phyloP scores from a whole-genome alignment of 768 basidiomycete species.

The Lentinula sp. region DNA sequence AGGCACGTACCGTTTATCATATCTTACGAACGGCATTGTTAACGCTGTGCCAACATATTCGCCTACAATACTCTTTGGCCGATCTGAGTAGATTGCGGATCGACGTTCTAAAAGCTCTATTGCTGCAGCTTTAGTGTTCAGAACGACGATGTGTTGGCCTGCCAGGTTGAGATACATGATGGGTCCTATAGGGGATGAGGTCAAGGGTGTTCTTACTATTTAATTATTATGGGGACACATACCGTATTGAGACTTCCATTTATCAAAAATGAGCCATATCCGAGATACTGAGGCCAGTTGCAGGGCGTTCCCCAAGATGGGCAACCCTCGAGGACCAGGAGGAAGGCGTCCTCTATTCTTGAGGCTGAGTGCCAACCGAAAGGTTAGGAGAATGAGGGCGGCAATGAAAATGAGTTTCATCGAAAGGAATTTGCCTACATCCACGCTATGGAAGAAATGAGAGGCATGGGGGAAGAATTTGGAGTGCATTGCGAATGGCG shows the following conservation, averaged over 20 bases:
- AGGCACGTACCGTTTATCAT: neutral
- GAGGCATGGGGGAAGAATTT: too few species aligned
- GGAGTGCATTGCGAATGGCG: too few species aligned
- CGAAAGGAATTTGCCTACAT: too few species aligned
- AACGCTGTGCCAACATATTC: neutral
- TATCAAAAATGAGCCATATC: neutral
- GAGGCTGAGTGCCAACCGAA: neutral
- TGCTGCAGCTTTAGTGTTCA: neutral
- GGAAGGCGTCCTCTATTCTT: neutral
- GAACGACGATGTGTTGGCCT: neutral
- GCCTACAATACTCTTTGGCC: neutral
- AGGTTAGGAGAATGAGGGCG: too few species aligned
- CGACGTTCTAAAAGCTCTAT: neutral
- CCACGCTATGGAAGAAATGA: too few species aligned
- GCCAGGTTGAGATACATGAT: slow-evolving; percentile 1
- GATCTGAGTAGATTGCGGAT: neutral
- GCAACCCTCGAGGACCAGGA: neutral
- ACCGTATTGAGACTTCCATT: neutral
- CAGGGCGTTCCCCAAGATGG: neutral
- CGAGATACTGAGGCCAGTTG: neutral
- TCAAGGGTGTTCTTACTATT: neutral
- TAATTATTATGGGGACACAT: neutral
- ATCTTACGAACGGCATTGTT: neutral
- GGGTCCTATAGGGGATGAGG: neutral
- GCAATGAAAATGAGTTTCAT: too few species aligned